Conservation (phyloP, 2,329 filamentous ascomycete species). For the Emergomyces orientalis region DNA sequence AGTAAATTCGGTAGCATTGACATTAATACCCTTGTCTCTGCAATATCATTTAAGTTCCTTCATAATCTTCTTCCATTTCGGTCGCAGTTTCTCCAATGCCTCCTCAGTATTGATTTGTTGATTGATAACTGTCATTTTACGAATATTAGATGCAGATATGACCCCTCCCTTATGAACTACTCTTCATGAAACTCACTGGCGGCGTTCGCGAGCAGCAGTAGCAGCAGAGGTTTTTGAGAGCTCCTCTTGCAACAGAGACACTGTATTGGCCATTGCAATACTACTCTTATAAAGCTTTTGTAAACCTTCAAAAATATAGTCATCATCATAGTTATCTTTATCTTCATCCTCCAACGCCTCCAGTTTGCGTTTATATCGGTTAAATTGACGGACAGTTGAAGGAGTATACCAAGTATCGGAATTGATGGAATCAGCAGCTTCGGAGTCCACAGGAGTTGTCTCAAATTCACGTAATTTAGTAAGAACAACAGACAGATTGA, state of each 20-base stretch:
- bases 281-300: neutral
- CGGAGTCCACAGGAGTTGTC: neutral
- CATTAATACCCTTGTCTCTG: neutral
- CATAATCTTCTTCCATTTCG: neutral
- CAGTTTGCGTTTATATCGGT: neutral
- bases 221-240: neutral
- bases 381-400: neutral
- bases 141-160: neutral
- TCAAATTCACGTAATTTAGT: neutral
- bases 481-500: neutral
- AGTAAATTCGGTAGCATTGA: neutral
- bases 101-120: neutral
- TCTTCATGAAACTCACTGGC: neutral
- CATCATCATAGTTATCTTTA: neutral
- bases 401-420: neutral
- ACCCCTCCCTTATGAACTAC: neutral
- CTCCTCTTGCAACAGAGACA: neutral
- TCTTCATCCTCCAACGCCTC: neutral
- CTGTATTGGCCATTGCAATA: neutral
- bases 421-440: neutral
- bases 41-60: neutral
- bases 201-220: neutral
- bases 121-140: neutral
- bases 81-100: neutral
- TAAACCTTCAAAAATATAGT: neutral